Base-by-base conservation (phyloP, 2,329 filamentous ascomycete species). In the Fusarium continuum region DNA sequence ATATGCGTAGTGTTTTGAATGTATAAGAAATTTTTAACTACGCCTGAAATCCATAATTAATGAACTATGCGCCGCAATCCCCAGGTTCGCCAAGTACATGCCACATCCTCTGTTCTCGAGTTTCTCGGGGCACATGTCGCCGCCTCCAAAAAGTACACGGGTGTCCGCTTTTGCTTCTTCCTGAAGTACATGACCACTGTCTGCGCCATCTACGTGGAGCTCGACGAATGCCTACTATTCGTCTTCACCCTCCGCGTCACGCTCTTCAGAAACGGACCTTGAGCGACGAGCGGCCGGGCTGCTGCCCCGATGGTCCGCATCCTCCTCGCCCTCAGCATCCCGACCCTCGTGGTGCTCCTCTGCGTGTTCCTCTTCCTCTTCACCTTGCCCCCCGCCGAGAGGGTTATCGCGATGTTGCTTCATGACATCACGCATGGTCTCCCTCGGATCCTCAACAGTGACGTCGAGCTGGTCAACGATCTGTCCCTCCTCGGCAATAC, bases 381-480 rank as follows among this genome's bases (percentile, higher is more conserved):
- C 75, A 16, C 72, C 76, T 22, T 80, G 77, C 17, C 80, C 72
- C 63, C 77, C 80, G 17, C 82, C 82, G 23, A 84, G 80, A 4
- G 85, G 85, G 59, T 85, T 76, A 19, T 79, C 78, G 70, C 80
- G 81, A 76, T 82, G 88, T 46, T 78, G 71, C 53, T 79, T 78
- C 75, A 87, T 83, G 60, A 81, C 78, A n/a, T 77, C 76, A 38
- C 74, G 76, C 70, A 85, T 80, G 13, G 83, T 80, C 39, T 86
- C 84, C 25, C 78, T 79, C 8, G 85, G 85, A 35, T 87, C 84
- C 26, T 82, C 78, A 13, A 89, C 78, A 8, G 77, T 79, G 20
- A 88, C 76, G 46, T 86, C 82, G 41, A 87, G 76, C 65, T 86
- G 80, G 65, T 88, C 84, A 11, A 87, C 77, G 32, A 81, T 79